Evolutionary conservation across 2,329 filamentous ascomycete genomes (phyloP).

Genomic region (Sclerotinia nivalis): DNA sequence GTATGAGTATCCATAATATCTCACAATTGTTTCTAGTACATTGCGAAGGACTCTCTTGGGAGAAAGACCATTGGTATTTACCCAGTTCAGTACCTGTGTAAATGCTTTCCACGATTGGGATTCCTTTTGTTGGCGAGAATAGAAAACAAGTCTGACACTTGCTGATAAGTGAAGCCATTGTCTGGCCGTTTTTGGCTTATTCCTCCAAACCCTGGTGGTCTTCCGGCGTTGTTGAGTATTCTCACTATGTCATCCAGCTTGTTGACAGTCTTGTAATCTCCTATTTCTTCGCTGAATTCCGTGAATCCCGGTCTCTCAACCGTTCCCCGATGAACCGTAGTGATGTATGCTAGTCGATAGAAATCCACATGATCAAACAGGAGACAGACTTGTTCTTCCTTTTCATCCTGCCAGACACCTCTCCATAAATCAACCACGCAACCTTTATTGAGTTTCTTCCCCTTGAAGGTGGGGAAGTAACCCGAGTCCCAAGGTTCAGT

Average conservation of each 20-base stretch:
- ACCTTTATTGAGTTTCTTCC: neutral
- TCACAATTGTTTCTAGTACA: neutral
- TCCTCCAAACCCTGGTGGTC: neutral
- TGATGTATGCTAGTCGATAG: slow-evolving; percentile 6
- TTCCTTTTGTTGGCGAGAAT: neutral
- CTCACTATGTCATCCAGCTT: neutral
- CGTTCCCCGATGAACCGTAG: neutral
- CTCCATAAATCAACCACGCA: neutral
- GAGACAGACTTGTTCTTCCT: neutral
- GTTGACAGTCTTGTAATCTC: too few relatives aligned
- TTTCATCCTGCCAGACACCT: neutral
- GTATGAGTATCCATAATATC: neutral
- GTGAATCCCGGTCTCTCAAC: neutral
- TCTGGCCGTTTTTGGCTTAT: neutral
- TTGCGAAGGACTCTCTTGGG: neutral
- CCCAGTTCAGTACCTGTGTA: neutral
- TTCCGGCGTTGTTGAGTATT: neutral
- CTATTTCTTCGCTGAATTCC: too few relatives aligned
- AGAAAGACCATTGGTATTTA: neutral
- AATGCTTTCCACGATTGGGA: neutral
- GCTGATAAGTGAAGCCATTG: neutral
- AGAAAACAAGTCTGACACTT: neutral
- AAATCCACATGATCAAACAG: slow-evolving; percentile 3
- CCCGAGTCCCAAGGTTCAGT: neutral
- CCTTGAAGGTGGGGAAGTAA: neutral